Conservation (phyloP, 495 filamentous ascomycete species). For the Penicillium cinerascens region DNA sequence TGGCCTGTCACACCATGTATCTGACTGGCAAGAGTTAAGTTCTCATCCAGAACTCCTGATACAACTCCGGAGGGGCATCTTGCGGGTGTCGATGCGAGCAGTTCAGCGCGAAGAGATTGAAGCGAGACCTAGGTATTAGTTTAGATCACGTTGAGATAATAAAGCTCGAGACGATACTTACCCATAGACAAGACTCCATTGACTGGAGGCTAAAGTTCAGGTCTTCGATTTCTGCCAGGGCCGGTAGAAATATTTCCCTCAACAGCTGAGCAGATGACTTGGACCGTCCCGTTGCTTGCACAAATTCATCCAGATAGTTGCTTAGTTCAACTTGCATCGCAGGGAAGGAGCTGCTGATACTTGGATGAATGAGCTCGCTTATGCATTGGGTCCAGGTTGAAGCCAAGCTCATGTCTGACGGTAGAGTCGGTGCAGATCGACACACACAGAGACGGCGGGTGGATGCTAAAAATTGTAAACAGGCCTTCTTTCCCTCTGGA, state of each 20-base stretch:
- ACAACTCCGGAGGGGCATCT: not conserved
- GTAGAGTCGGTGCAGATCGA: conserved; percentile 7
- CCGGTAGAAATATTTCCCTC: conserved; percentile 23
- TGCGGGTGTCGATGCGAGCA: not conserved
- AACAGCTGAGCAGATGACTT: conserved; percentile 8
- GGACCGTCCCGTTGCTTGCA: conserved; percentile 9
- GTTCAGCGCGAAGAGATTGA: conserved; percentile 9
- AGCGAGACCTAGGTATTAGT: conserved; percentile 20
- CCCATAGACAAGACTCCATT: conserved; percentile 28
- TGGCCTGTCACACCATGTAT: not conserved
- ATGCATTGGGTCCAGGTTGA: conserved; percentile 30
- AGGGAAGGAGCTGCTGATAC: conserved; percentile 14
- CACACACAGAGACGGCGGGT: conserved; percentile 15
- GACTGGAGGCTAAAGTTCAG: conserved; percentile 4
- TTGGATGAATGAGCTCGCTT: conserved; percentile 22
- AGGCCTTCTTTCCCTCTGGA: conserved; percentile 16
- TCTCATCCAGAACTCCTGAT: not conserved
- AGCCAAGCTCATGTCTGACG: conserved; percentile 26
- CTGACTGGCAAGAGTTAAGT: conserved; percentile 7
- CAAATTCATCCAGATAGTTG: conserved; percentile 24
- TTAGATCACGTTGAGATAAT: conserved; percentile 15
- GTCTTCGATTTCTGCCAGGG: conserved; percentile 22
- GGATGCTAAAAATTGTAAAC: conserved; percentile 24
- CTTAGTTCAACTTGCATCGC: conserved; percentile 27
- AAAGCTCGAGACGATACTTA: conserved; percentile 10